Evolutionary conservation across 768 basidiomycete genomes (phyloP), one percentile per base, ranked within the genome.

Genomic region (Phaeolepiota aurea): DNA sequence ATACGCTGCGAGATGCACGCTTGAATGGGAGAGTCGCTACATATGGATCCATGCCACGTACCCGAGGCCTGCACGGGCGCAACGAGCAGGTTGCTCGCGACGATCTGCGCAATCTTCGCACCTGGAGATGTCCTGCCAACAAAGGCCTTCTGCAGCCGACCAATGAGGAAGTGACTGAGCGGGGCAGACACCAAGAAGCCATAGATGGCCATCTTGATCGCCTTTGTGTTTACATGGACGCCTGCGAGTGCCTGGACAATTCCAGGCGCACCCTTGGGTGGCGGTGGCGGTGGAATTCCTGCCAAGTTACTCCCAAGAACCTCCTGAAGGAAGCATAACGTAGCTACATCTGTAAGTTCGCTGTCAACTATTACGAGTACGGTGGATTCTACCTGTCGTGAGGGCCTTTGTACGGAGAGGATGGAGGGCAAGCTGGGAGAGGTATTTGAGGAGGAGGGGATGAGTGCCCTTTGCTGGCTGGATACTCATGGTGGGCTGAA

Each of bases 101-200:
- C 48, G 43, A 94, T 71, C 61, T 87, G 87, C 14, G 61, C 77
- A 36, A 91, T 48, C 62, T 76, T 82, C 36, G 79, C 77, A 16
- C 66, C 63, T 28, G 75, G 58, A 12, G 78, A 71, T 14, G 77
- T 79, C 63, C 71, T 83, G 28, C 89, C 88, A 0, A 77, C 76
- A 53, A 93, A 92, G 11, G 72, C 71, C 51, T 72, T 81, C 60
- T 91, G 87, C 43, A 92, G 61, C 30, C 68, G 49, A 40, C 82
- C 78, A 14, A 87, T 74, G 45, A 91, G 77, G 56, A 72, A 60
- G 54, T 93, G 90, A 31, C 78, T 72, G 20, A 93, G 56, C 0
- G 90, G 90, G 4, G 88, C 90, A 10, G 87, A 87, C 30, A 93
- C 72, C 49, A 84, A 69, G 63, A 85, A 78, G 44, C 90, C 90